Evolutionary conservation across 768 basidiomycete genomes (phyloP).

Genomic region (Leccinum olivaceopallidum): DNA sequence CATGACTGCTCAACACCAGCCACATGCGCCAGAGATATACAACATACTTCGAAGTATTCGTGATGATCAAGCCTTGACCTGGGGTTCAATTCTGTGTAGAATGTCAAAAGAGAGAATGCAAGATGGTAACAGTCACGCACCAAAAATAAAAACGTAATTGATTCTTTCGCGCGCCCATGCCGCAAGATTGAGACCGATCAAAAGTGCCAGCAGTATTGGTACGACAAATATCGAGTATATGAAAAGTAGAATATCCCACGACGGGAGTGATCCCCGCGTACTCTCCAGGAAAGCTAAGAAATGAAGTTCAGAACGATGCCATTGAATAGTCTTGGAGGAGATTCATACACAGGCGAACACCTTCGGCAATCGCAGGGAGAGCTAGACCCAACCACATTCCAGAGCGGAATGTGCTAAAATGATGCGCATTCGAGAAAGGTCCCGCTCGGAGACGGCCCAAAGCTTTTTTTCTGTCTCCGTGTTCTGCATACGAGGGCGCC

Average conservation of each 20-base stretch:
- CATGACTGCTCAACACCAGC: neutral
- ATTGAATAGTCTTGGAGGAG: neutral
- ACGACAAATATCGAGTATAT: conserved; percentile 76
- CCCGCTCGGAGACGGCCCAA: conserved; percentile 62
- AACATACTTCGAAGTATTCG: conserved; percentile 67
- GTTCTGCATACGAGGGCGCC: conserved; percentile 33
- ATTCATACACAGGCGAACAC: conserved; percentile 54
- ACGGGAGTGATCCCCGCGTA: conserved; percentile 54
- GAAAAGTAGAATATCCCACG: conserved; percentile 72
- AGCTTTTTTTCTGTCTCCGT: conserved; percentile 81
- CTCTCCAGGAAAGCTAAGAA: conserved; percentile 52
- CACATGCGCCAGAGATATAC: neutral
- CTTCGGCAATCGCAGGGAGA: conserved; percentile 64
- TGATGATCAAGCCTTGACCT: conserved; percentile 76
- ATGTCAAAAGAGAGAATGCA: neutral
- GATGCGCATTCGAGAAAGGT: conserved; percentile 55
- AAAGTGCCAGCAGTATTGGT: conserved; percentile 70
- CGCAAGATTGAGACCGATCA: conserved; percentile 79
- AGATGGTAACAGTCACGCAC: conserved; percentile 36
- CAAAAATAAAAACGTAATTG: conserved; percentile 91
- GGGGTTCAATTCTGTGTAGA: conserved; percentile 59
- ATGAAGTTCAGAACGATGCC: neutral
- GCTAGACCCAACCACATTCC: conserved; percentile 72
- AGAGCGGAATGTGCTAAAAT: conserved; percentile 74
- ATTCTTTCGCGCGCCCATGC: conserved; percentile 80